Conservation (phyloP, 495 filamentous ascomycete genomes). For the Sordaria brevicollis region DNA sequence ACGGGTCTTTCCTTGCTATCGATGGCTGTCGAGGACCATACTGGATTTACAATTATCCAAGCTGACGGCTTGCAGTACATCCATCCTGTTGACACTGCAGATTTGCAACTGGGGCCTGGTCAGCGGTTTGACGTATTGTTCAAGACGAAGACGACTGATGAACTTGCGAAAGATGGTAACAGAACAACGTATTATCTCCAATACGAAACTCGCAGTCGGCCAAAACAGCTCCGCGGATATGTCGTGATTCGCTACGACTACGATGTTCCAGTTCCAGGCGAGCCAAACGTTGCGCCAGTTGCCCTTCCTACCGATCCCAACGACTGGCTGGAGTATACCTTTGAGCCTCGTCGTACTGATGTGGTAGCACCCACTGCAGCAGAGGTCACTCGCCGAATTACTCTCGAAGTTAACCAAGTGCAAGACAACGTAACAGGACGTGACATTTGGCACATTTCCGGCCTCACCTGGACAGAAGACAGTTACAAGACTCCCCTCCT, state of each 20-base stretch:
- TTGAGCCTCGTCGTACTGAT: slow-evolving; percentile 29
- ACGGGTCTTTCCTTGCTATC: slow-evolving; percentile 41
- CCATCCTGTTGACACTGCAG: slow-evolving; percentile 31
- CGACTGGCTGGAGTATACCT: slow-evolving; percentile 44
- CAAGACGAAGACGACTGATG: slow-evolving; percentile 29
- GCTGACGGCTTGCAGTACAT: slow-evolving; percentile 49
- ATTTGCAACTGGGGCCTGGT: slow-evolving; percentile 43
- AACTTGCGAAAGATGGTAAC: slow-evolving; percentile 30
- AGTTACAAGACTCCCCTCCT: slow-evolving; percentile 38
- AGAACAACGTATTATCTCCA: slow-evolving; percentile 44
- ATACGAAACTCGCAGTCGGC: slow-evolving; percentile 41
- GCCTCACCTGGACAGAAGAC: slow-evolving; percentile 38
- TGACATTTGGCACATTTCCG: slow-evolving; percentile 13
- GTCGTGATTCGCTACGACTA: slow-evolving; percentile 41
- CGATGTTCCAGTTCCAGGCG: slow-evolving; percentile 1
- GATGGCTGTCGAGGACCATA: slow-evolving; percentile 42
- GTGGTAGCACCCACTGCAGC: slow-evolving; percentile 32
- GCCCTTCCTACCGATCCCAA: slow-evolving; percentile 28
- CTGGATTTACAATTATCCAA: slow-evolving; percentile 39
- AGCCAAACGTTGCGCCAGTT: slow-evolving; percentile 22
- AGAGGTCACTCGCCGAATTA: slow-evolving; percentile 45
- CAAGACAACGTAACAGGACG: slow-evolving; percentile 6
- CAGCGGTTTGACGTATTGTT: slow-evolving; percentile 48
- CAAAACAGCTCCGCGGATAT: slow-evolving; percentile 33
- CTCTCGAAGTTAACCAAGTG: slow-evolving; percentile 28